Conservation (phyloP, 1,284 basidiomycete genomes). For the Ustilago crameri region DNA sequence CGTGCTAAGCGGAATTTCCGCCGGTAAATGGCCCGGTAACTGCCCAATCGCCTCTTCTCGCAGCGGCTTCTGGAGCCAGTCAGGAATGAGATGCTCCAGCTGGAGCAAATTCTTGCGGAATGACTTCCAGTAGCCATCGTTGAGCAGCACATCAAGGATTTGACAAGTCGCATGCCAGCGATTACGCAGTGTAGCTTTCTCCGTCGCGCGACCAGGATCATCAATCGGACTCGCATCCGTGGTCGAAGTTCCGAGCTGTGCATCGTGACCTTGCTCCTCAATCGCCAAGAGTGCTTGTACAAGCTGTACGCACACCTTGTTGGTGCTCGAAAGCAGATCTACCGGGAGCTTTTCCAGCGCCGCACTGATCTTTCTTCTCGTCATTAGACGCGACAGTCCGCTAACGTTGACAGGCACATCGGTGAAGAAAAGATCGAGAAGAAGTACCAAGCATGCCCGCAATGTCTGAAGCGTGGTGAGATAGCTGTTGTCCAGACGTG, state of each 20-base stretch:
- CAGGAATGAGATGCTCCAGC: constrained; percentile 33
- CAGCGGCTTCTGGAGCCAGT: constrained; percentile 30
- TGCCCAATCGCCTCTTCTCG: constrained; percentile 5
- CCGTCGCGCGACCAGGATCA: not conserved
- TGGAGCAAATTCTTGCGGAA: constrained; percentile 35
- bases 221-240: too few relatives aligned
- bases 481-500: constrained; percentile 21
- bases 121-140: constrained; percentile 44
- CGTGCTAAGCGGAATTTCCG: too few relatives aligned
- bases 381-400: constrained; percentile 38
- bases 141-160: constrained; percentile 40
- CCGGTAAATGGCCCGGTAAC: too few relatives aligned
- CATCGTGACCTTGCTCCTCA: constrained; percentile 27
- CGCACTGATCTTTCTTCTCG: constrained; percentile 28
- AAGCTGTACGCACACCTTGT: constrained; percentile 29
- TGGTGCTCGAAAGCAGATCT: constrained; percentile 30
- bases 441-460: constrained; percentile 35
- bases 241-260: constrained; percentile 5
- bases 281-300: constrained; percentile 18
- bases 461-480: constrained; percentile 32
- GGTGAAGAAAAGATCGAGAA: constrained; percentile 37
- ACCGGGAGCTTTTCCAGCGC: constrained; percentile 33
- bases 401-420: constrained; percentile 16
- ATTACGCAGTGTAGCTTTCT: constrained; percentile 17
- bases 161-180: constrained; percentile 38